Evolutionary conservation across 1,139 yeast species (phyloP), one percentile per base, ranked within the genome.

Genomic region (Taphrina sp.): DNA sequence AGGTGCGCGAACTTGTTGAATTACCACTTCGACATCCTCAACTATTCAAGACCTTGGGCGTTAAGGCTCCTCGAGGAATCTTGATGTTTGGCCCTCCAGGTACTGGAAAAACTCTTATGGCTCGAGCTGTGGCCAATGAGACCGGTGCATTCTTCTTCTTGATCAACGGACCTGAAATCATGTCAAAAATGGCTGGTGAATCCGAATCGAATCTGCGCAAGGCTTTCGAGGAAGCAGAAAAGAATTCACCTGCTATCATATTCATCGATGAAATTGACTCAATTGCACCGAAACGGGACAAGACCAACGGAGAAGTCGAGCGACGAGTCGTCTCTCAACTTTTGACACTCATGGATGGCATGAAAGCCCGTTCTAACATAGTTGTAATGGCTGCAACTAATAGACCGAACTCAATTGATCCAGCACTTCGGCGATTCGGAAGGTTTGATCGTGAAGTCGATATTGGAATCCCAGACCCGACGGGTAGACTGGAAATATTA

Each of bases 181-280:
- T 92, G 98, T 89, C 97, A 58, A 92, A 92, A 75, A 92, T 92
- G 99, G 98, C 99, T 46, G 99, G 99, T 76, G 99, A 92, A 74
- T 88, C 96, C 20, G 99, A 92, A 75, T 86, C 95, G 41, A 92
- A 92, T 68, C 78, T 92, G 72, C 83, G 99, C 76, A 90, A 90
- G 75, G 98, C 98, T 3, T 92, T 92, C 67, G 99, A 92, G 73
- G 98, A 92, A 74, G 98, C 99, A 53, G 98, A 92, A 75, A 92
- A 92, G 77, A 89, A 94, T 71, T 92, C 97, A 16, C 98, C 98
- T 26, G 82, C 98, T 7, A 92, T 92, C 67, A 92, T 92, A 64
- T 94, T 92, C 74, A 92, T 92, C 67, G 99, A 92, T 74, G 99
- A 92, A 75, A 94, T 92, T 64, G 99, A 92, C 71, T 90, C 97